Evolutionary conservation across 495 filamentous ascomycete genomes (phyloP).

Genomic region (Elaphomyces granulatus): DNA sequence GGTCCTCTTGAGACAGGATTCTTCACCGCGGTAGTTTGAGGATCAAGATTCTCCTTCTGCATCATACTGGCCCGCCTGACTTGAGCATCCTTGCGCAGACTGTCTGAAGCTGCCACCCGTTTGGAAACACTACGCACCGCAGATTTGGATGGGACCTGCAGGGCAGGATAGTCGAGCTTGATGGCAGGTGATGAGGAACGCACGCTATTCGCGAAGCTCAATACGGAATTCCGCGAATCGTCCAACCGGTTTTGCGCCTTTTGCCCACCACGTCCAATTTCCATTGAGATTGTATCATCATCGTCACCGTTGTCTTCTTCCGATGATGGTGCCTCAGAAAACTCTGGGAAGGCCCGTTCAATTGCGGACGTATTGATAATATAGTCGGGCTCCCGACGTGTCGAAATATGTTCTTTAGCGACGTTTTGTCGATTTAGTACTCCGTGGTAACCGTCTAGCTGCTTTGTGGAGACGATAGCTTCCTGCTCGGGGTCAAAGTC

Average conservation of each 20-base stretch:
- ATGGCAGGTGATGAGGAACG: constrained; percentile 35
- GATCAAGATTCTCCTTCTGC: constrained; percentile 33
- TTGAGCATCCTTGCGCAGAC: constrained; percentile 32
- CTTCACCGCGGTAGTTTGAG: constrained; percentile 19
- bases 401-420: constrained; percentile 11
- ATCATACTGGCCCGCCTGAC: constrained; percentile 29
- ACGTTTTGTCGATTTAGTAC: constrained; percentile 13
- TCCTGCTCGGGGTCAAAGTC: constrained; percentile 41
- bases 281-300: constrained; percentile 29
- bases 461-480: constrained; percentile 34
- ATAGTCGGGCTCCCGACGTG: constrained; percentile 29
- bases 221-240: constrained; percentile 30
- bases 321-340: constrained; percentile 31
- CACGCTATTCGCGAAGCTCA: constrained; percentile 35
- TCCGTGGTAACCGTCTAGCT: constrained; percentile 27
- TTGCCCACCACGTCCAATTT: constrained; percentile 27
- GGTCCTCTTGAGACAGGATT: neutral
- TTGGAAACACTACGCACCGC: constrained; percentile 15
- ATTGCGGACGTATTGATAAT: constrained; percentile 49
- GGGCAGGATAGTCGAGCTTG: constrained; percentile 30
- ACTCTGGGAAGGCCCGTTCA: constrained; percentile 49
- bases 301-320: constrained; percentile 23
- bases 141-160: constrained; percentile 27
- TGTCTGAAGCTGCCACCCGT: constrained; percentile 24
- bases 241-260: constrained; percentile 23